Base-by-base conservation (phyloP, 371 early-diverging fungal genomes). In the Apophysomyces trapeziformis region DNA sequence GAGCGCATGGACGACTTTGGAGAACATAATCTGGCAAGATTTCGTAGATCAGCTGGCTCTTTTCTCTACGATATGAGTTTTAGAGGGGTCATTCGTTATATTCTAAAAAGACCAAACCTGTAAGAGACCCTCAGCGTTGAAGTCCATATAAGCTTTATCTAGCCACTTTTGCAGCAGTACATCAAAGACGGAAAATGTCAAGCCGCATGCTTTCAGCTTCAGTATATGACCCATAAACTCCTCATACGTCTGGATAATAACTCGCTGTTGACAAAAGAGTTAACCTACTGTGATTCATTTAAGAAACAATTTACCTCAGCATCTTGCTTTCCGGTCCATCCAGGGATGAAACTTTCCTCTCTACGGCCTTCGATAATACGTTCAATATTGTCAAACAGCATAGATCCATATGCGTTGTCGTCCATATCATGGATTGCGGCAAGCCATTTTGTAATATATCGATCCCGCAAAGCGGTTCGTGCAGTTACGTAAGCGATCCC, bases 401-500 rank as follows among this genome's bases (percentile, higher is more conserved):
- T 74, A 0, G 67, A 37, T 13, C 71, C 75, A 65, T 77, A 83
- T 1, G 65, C 66, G 2, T 68, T 46, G 2, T 59, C 66, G 41
- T 84, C 75, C 69, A 81, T 74, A 7, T 76, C 75, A 56, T 84
- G 79, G 39, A 80, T 45, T 2, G 68, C 64, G 4, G 69, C 54
- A 68, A 84, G 67, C 84, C 84, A 84, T 6, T 69, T 64, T 0
- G 65, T 38, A 9, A 84, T 38, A 62, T 80, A 84, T 38, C 77
- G 61, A 60, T 79, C 79, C 11, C 74, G 71, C n/a, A 84, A 65
- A 5, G 74, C 74, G 38, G 66, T 57, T n/a, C 84, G 71, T 18
- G 73, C 78, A 0, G 72, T 75, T 0, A 84, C 84, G 70, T 84
- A 84, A 4, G 75, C 73, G 60, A 60, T 78, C 36, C 84, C 81